phyloP scores from a whole-genome alignment of 106 monocot genomes.

The Dioscorea zingiberensis region DNA sequence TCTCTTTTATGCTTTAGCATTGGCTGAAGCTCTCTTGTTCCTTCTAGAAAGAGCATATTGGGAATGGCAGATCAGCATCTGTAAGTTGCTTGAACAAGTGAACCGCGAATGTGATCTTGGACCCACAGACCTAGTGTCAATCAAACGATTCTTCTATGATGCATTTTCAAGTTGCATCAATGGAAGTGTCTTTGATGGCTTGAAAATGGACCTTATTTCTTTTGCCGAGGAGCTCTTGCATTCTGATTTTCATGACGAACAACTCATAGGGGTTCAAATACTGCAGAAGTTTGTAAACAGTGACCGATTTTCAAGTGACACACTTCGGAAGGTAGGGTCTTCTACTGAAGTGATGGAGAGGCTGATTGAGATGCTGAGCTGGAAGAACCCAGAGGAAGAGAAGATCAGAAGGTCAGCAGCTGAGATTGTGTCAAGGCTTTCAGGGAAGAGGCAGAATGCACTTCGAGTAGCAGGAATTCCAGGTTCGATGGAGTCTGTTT shows the following conservation, averaged over 20 bases:
- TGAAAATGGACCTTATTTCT: constrained; percentile 61
- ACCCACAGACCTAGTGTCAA: constrained; percentile 9
- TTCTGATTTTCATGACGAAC: constrained; percentile 46
- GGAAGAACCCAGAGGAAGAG: constrained; percentile 39
- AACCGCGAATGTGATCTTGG: constrained; percentile 33
- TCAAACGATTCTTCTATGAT: constrained; percentile 67
- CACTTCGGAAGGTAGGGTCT: constrained; percentile 50
- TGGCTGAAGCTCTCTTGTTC: constrained; percentile 46
- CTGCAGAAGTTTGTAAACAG: constrained; percentile 29
- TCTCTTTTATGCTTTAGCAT: constrained; percentile 52
- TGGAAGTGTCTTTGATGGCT: constrained; percentile 58
- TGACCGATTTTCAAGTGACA: constrained; percentile 25
- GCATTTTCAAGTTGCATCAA: constrained; percentile 45
- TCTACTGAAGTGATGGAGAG: constrained; percentile 34
- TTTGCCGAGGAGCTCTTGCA: constrained; percentile 48
- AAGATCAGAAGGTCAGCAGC: constrained; percentile 48
- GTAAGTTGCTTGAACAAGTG: constrained; percentile 31
- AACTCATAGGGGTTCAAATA: constrained; percentile 54
- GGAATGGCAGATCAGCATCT: constrained; percentile 25
- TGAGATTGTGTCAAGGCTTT: constrained; percentile 42
- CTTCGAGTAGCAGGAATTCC: constrained; percentile 51
- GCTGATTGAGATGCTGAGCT: constrained; percentile 62
- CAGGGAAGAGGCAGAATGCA: constrained; percentile 34
- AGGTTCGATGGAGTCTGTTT: constrained; percentile 59
- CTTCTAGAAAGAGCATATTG: constrained; percentile 57